phyloP scores from a whole-genome alignment of 345 rosid genomes.

The Salix caprea region DNA sequence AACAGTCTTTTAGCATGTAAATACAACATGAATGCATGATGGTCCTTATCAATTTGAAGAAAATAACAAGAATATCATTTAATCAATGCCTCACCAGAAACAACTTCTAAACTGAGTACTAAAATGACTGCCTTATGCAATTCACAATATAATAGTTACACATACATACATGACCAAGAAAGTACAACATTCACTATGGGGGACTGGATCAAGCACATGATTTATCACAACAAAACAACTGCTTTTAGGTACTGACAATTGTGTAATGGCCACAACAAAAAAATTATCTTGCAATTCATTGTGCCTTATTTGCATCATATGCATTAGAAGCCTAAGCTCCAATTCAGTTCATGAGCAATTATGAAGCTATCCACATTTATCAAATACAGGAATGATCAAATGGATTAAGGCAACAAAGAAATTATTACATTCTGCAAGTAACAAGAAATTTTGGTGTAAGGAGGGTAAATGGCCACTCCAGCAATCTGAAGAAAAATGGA shows the following conservation, averaged over 20 bases:
- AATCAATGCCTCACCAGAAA: background rate
- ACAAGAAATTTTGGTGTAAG: background rate
- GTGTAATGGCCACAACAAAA: background rate
- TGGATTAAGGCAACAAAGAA: background rate
- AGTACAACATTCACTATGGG: background rate
- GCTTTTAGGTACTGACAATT: background rate
- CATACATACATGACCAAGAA: background rate
- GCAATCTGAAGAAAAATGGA: background rate
- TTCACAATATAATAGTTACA: background rate
- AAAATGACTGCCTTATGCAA: background rate
- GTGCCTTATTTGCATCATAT: background rate
- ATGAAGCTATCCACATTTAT: background rate
- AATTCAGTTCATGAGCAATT: background rate
- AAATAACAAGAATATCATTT: background rate
- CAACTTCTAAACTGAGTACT: background rate
- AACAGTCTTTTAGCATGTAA: background rate
- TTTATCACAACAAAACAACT: background rate
- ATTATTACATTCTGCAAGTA: background rate
- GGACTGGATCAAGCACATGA: background rate
- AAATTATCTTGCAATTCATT: background rate
- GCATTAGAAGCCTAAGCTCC: background rate
- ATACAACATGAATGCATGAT: background rate
- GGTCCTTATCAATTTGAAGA: background rate
- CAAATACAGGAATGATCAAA: constrained; percentile 1
- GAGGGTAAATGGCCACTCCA: background rate